Evolutionary conservation across 1,139 yeast genomes (phyloP).

Genomic region (Sugiyamaella grinbergsii): DNA sequence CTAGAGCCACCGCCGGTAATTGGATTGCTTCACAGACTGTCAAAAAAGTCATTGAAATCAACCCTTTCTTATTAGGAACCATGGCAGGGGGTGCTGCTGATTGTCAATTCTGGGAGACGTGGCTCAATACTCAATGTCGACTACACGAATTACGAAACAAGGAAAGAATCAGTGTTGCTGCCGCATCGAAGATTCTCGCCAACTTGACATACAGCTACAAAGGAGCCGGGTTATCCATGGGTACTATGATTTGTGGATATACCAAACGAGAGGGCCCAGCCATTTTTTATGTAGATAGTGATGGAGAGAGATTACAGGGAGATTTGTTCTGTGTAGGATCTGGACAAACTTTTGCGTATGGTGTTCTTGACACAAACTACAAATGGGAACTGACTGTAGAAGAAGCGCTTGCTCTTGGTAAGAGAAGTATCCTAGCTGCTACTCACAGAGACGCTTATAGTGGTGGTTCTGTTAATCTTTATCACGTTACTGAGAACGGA

Average conservation of each 20-base stretch:
- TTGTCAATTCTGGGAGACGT: slow-evolving; percentile 99
- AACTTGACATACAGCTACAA: slow-evolving; percentile 91
- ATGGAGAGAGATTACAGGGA: slow-evolving; percentile 94
- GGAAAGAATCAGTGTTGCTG: slow-evolving; percentile 93
- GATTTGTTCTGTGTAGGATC: slow-evolving; percentile 97
- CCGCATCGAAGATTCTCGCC: slow-evolving; percentile 91
- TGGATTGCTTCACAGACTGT: slow-evolving; percentile 99
- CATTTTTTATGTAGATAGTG: slow-evolving; percentile 93
- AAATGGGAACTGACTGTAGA: slow-evolving; percentile 88
- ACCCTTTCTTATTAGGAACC: slow-evolving; percentile 92
- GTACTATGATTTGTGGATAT: slow-evolving; percentile 98
- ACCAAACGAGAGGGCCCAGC: slow-evolving; percentile 96
- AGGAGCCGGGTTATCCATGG: slow-evolving; percentile 99
- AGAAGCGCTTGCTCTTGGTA: slow-evolving; percentile 91
- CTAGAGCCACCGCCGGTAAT: slow-evolving; percentile 97
- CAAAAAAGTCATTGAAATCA: slow-evolving; percentile 94
- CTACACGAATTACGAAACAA: slow-evolving; percentile 92
- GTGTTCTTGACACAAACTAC: slow-evolving; percentile 91
- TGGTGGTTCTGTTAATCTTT: slow-evolving; percentile 94
- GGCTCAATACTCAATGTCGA: slow-evolving; percentile 97
- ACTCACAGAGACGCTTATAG: slow-evolving; percentile 98
- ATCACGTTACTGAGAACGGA: slow-evolving; percentile 89
- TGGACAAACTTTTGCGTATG: slow-evolving; percentile 99
- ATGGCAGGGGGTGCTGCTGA: slow-evolving; percentile 99
- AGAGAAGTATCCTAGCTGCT: slow-evolving; percentile 95